Base-by-base conservation (phyloP, 495 filamentous ascomycete species). In the Neurospora hispaniola region DNA sequence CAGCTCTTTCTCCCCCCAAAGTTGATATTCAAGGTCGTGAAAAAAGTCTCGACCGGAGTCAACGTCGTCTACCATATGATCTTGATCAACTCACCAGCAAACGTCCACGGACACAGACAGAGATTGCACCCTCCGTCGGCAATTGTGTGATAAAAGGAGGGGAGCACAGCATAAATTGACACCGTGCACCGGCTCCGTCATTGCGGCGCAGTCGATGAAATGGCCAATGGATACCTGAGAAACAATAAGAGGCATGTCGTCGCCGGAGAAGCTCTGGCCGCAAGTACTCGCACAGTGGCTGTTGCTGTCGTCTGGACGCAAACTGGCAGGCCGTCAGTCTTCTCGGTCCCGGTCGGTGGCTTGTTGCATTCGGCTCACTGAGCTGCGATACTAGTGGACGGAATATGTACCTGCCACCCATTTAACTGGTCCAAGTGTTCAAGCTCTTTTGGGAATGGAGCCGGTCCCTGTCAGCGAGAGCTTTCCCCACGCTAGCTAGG, bases 261-360 rank as follows among this genome's bases (percentile, higher is more conserved):
- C 41, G 70, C 70, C 16, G 9, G 70, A 44, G 70, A 46, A n/a
- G 71, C 69, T 71, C 70, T 71, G 42, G 70, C 31, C 9, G 38
- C 69, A 76, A 74, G 76, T 76, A 76, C 75, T 69, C 38, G 7
- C 78, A 79, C 78, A 79, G 78, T 79, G 72, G 40, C 39, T 40
- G 38, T 27, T 44, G 41, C 48, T 72, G 40, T 44, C 43, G 42
- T 70, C 44, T 69, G 39, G 69, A 78, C 76, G 77, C 75, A 75
- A 41, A 41, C 42, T 69, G 75, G 75, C 71, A 38, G 35, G 35
- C 35, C 73, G 41, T n/a, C 42, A 73, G 41, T n/a, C 42, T 66
- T 73, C 39, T 71, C 54, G 73, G 74, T 44, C 66, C 54, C 44
- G 74, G 31, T 74, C 71, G 39, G 23, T 72, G 71, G 71, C 42